Evolutionary conservation across 2,329 filamentous ascomycete genomes (phyloP), one percentile per base, ranked within the genome.

Genomic region (Hypoxylon sp.): DNA sequence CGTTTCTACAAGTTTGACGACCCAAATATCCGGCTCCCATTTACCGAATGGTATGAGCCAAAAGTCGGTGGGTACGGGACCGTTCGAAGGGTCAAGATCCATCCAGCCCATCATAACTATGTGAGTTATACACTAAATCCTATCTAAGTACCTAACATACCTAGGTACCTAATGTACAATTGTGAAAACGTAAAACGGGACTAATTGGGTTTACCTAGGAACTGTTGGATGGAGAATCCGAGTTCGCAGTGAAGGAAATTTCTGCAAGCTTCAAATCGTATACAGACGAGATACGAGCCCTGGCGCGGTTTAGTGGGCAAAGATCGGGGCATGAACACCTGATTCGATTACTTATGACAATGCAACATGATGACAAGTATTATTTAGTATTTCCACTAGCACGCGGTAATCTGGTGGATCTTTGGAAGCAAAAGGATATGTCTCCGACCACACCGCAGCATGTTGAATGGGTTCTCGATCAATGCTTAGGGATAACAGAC

Each of bases 351-450:
- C 49, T 72, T 0, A 58, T 68, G 50, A 58, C 67, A 28, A 57
- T 68, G 2, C 52, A 68, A 45, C 65, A 72, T 32, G 55, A 38
- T 1, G 41, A 52, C 1, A 50, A 58, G 5, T 70, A 68, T 38
- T 67, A 68, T 36, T 43, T 72, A 28, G 23, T 72, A 10, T 72
- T 72, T 46, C 67, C 65, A 11, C 52, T 63, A 38, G 69, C 69
- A 13, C 10, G 46, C 1, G 64, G 64, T 2, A 72, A 68, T 11
- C 53, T 72, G 1, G 19, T 49, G 4, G 65, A 72, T 41, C 34
- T 70, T n/a, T 72, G 69, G 69, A 4, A 63, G 32, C 36, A 50
- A 21, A 50, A 23, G 14, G n/a, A 23, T 10, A 49, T 58, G 45
- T 28, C 28, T 2, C 56, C 50, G 9, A 30, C 13, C 2, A n/a